Evolutionary conservation across 2,329 filamentous ascomycete species (phyloP), one percentile per base, ranked within the genome.

Genomic region (Penicillium corylophilum): DNA sequence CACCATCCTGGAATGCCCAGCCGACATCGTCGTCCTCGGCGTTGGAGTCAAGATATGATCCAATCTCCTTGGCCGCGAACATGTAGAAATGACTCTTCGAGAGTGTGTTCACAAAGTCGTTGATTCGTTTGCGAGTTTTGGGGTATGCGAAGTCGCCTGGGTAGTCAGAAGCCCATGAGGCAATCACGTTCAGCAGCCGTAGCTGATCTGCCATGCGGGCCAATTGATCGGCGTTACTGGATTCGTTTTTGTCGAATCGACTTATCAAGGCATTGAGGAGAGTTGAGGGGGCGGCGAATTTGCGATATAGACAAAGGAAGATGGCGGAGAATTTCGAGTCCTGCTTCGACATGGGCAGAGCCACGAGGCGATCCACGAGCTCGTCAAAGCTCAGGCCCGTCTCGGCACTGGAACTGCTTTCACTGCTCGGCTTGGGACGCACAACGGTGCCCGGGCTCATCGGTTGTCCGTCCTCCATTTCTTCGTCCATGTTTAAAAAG

Each of bases 261-360:
- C 60, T 60, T 28, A 78, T 71, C 40, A 97, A 88, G 7, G 89
- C 85, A 36, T 85, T 82, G 46, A 97, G 84, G 4, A 99, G 79
- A 58, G 87, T 82, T 9, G 82, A 81, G 0, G 94, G 94, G 2
- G 92, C 84, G 4, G 90, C 88, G 68, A 99, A 97, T 70, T 94
- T 95, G 56, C 94, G 87, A 72, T 97, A 97, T 13, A 97, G 78
- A 58, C 93, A 96, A 26, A 97, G 79, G 64, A 97, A 97, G 16
- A 95, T 86, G 40, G 91, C 85, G 1, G 84, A 82, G 66, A 96
- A 99, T 70, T 96, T 96, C 51, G 83, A 81, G 67, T 97, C 94
- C n/a, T 86, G 82, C 66, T 90, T 91, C 24, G 89, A 91, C 75
- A 93, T 86, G 31, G 89, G 89, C 55, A 89, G 82, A 0, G 86